Evolutionary conservation across 2,329 filamentous ascomycete genomes (phyloP).

Genomic region (Epichloe baconii): DNA sequence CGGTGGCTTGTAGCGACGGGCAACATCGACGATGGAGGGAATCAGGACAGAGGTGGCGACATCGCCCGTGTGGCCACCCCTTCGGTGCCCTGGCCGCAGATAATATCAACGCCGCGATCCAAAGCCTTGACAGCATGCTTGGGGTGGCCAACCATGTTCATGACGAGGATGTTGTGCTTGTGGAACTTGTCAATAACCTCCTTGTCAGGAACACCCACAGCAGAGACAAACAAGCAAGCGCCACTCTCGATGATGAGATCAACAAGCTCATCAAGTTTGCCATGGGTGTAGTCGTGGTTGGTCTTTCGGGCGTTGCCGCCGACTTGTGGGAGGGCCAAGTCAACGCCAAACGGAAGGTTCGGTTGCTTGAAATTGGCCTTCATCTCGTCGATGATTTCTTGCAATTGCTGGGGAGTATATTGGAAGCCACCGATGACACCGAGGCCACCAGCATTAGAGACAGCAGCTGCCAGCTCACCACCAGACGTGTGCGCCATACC

Average conservation of each 20-base stretch:
- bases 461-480: constrained; percentile 66
- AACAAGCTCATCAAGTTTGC: constrained; percentile 76
- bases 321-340: constrained; percentile 81
- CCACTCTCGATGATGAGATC: constrained; percentile 74
- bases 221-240: constrained; percentile 75
- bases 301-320: constrained; percentile 75
- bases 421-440: constrained; percentile 60
- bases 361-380: constrained; percentile 58
- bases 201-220: constrained; percentile 74
- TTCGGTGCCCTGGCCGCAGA: constrained; percentile 87
- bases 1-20: constrained; percentile 54
- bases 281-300: constrained; percentile 91
- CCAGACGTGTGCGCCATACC: constrained; percentile 85
- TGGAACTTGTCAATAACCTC: constrained; percentile 66
- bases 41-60: constrained; percentile 78
- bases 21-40: constrained; percentile 77
- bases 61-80: constrained; percentile 89
- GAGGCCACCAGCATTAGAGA: constrained; percentile 78
- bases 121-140: constrained; percentile 85
- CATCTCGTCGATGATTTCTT: constrained; percentile 71
- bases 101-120: constrained; percentile 73
- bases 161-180: constrained; percentile 65
- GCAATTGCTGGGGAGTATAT: constrained; percentile 63
- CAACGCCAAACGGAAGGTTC: constrained; percentile 73
- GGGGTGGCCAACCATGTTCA: constrained; percentile 96